Percentiles rank a stretch among this genome's conserved stretches.
Conservation (phyloP, 73 alveolate genomes). For the Paramecium octaurelia region DNA sequence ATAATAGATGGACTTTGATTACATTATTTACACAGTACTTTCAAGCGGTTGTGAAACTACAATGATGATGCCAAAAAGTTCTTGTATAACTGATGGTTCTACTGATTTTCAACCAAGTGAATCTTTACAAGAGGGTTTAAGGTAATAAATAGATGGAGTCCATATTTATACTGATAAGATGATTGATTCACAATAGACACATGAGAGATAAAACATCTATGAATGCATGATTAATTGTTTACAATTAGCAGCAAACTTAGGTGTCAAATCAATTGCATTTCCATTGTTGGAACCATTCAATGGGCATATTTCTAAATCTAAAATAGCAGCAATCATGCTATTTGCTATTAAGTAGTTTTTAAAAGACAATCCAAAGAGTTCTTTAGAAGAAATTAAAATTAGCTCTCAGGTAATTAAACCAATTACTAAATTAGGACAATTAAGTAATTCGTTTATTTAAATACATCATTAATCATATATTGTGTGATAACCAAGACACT, state of each 20-base stretch:
- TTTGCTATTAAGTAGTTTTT: not conserved
- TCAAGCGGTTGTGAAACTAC: not conserved
- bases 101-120: not conserved
- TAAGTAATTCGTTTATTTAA: not conserved
- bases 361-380: not conserved
- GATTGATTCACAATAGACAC: not conserved
- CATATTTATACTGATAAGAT: not conserved
- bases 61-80: not conserved
- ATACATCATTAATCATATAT: not conserved
- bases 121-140: not conserved
- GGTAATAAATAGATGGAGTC: not conserved
- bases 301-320: slow-evolving; percentile 2
- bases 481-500: not conserved
- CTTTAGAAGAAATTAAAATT: not conserved
- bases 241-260: not conserved
- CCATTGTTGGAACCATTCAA: slow-evolving; percentile 13
- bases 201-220: not conserved
- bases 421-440: not conserved
- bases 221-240: not conserved
- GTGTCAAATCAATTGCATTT: slow-evolving; percentile 32
- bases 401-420: not conserved
- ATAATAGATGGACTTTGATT: slow-evolving; percentile 4
- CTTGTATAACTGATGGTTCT: not conserved
- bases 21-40: not conserved
- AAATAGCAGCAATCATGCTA: not conserved